Conservation (phyloP, 1,139 yeast species). For the Taphrina populina region DNA sequence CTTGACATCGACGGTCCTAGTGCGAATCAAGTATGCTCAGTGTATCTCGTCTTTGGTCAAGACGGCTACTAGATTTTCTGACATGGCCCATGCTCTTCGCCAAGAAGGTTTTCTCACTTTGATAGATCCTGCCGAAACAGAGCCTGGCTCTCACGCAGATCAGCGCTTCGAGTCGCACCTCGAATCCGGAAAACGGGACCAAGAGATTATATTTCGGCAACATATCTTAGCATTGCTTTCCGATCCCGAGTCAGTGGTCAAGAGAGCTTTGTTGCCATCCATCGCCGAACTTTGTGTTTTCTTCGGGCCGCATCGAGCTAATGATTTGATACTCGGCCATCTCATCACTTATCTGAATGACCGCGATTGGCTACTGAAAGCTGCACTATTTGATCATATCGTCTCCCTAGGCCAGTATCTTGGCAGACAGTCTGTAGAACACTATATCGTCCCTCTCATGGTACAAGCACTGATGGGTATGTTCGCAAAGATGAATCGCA, state of each 20-base stretch:
- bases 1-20: constrained; percentile 49
- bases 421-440: constrained; percentile 80
- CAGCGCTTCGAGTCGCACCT: constrained; percentile 46
- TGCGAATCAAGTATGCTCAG: constrained; percentile 67
- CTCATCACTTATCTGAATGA: constrained; percentile 88
- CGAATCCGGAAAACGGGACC: constrained; percentile 41
- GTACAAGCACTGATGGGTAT: constrained; percentile 71
- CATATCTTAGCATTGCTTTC: constrained; percentile 66
- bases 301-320: constrained; percentile 83
- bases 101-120: constrained; percentile 47
- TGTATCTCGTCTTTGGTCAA: constrained; percentile 70
- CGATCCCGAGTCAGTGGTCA: constrained; percentile 64
- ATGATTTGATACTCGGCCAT: constrained; percentile 85
- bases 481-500: too few species aligned
- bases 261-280: constrained; percentile 64
- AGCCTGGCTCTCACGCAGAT: constrained; percentile 48
- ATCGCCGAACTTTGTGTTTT: constrained; percentile 74
- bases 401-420: constrained; percentile 73
- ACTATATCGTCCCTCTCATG: constrained; percentile 78
- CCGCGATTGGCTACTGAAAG: constrained; percentile 62
- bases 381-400: constrained; percentile 73
- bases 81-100: constrained; percentile 61
- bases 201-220: constrained; percentile 57
- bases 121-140: constrained; percentile 46
- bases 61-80: constrained; percentile 62